Evolutionary conservation across 495 filamentous ascomycete genomes (phyloP).

Genomic region (Daldinia vernicosa): DNA sequence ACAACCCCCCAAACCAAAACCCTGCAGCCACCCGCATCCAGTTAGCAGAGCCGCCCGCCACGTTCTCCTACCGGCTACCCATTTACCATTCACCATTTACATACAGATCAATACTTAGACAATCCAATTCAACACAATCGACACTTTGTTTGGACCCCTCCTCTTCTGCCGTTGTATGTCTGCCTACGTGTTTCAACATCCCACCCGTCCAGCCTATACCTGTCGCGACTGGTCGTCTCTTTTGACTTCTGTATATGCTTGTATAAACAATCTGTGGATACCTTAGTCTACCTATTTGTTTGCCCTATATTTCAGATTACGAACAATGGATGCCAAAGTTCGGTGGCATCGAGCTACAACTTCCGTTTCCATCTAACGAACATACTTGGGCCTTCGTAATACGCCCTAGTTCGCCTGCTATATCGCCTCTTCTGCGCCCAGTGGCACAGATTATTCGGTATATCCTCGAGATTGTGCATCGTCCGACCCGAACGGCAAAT

Average conservation of each 20-base stretch:
- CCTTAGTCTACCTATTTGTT: slow-evolving; percentile 16
- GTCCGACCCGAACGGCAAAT: slow-evolving; percentile 18
- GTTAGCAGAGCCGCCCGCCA: slow-evolving; percentile 49
- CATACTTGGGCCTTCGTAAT: slow-evolving; percentile 24
- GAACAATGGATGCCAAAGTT: slow-evolving; percentile 52
- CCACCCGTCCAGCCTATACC: neutral
- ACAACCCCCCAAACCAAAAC: slow-evolving; percentile 1
- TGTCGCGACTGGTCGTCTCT: slow-evolving; percentile 7
- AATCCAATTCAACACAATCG: slow-evolving; percentile 19
- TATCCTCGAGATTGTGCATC: slow-evolving; percentile 26
- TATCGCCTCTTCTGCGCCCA: slow-evolving; percentile 15
- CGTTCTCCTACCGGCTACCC: slow-evolving; percentile 27
- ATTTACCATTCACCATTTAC: neutral
- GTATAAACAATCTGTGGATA: slow-evolving; percentile 20
- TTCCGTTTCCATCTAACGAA: slow-evolving; percentile 38
- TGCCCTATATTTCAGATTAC: slow-evolving; percentile 27
- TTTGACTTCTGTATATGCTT: neutral
- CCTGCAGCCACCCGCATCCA: slow-evolving; percentile 48
- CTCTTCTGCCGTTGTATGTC: slow-evolving; percentile 26
- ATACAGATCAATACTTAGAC: slow-evolving; percentile 10
- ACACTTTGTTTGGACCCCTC: slow-evolving; percentile 13
- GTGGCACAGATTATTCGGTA: slow-evolving; percentile 20
- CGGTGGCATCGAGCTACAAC: slow-evolving; percentile 45
- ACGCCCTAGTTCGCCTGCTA: slow-evolving; percentile 15
- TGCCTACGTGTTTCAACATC: slow-evolving; percentile 42